These are phyloP conservation scores for Schizosaccharomyces osmophilus DNA, from an alignment of 805 yeast species.

Conservation along the genomic window DNA sequence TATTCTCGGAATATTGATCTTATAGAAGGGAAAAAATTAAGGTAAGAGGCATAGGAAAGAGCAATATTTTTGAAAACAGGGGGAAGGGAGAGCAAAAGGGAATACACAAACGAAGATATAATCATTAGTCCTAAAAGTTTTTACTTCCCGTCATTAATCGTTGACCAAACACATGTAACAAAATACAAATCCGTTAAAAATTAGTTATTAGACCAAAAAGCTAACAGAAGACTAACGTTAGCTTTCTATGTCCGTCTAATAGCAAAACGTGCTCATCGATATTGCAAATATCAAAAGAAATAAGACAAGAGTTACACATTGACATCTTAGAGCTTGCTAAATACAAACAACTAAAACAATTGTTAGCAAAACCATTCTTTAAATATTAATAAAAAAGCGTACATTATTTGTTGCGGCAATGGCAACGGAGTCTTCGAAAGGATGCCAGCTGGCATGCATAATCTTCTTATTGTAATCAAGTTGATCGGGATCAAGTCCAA, in stretches of 20 bases:
- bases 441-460: slow-evolving; percentile 95
- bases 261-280: too few species aligned
- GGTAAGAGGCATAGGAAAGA: neutral
- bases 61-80: neutral
- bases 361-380: neutral
- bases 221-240: too few species aligned
- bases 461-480: slow-evolving; percentile 89
- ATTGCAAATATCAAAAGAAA: too few species aligned
- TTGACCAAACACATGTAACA: neutral
- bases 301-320: neutral
- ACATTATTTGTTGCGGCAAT: slow-evolving; percentile 94
- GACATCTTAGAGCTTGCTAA: neutral
- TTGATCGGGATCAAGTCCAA: slow-evolving; percentile 30
- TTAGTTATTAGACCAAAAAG: too few species aligned
- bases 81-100: neutral
- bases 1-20: too few species aligned
- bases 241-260: too few species aligned
- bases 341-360: neutral
- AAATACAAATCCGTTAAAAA: neutral
- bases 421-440: slow-evolving; percentile 84
- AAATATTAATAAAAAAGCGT: slow-evolving; percentile 2
- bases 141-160: neutral
- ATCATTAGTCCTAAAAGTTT: neutral
- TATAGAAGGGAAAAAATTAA: neutral
- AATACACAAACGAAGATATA: neutral